phyloP scores from a whole-genome alignment of 2,329 filamentous ascomycete species.

The Microdochium nivale region DNA sequence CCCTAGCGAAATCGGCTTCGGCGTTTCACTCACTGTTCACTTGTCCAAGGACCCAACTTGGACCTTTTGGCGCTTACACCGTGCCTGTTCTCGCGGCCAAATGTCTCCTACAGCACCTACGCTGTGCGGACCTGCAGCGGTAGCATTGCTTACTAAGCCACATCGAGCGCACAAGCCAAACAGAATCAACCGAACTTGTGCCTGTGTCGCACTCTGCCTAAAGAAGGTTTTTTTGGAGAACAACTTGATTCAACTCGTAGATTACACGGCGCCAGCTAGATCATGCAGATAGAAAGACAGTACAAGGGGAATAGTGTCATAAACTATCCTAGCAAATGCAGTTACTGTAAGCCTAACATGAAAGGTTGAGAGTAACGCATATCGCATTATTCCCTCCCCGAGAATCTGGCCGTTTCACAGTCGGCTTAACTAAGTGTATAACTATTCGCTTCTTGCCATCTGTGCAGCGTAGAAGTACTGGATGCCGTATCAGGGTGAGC shows the following conservation, averaged over 20 bases:
- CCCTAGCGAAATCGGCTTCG: neutral
- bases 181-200: neutral
- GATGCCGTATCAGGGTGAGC: conserved; percentile 7
- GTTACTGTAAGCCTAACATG: neutral
- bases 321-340: neutral
- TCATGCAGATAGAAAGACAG: neutral
- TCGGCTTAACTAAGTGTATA: neutral
- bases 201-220: neutral
- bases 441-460: neutral
- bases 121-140: neutral
- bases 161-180: neutral
- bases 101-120: neutral
- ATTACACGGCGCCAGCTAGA: neutral
- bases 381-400: neutral
- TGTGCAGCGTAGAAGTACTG: neutral
- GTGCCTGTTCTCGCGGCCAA: neutral
- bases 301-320: neutral
- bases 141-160: neutral
- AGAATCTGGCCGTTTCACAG: neutral
- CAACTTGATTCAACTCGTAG: neutral
- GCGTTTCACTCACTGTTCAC: no score
- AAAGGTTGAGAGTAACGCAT: neutral
- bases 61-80: neutral
- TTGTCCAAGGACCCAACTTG: no score
- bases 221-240: neutral